Percentiles rank a stretch among this genome's conserved stretches.
These are phyloP conservation scores for Xylaria arbuscula DNA, from an alignment of 2,329 filamentous ascomycete genomes.

Conservation along the genomic window DNA sequence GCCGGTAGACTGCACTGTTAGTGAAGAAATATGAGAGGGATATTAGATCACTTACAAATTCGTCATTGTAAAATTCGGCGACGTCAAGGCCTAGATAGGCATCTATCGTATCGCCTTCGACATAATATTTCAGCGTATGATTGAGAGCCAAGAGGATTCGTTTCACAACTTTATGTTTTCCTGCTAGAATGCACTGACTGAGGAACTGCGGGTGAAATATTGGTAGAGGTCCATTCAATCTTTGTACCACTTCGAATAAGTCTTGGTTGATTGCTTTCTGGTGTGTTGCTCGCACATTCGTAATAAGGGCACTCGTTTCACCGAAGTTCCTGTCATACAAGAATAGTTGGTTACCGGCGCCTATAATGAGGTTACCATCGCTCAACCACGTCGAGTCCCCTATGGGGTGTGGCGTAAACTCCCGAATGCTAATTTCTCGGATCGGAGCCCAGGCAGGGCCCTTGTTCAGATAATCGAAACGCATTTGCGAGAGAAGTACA, in stretches of 20 bases:
- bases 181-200: constrained; percentile 84
- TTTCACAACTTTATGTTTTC: constrained; percentile 78
- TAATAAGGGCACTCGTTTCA: constrained; percentile 68
- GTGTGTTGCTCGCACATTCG: constrained; percentile 61
- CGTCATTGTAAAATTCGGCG: constrained; percentile 66
- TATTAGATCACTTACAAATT: constrained; percentile 47
- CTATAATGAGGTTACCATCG: constrained; percentile 85
- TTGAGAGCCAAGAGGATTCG: constrained; percentile 77
- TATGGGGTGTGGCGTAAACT: constrained; percentile 88
- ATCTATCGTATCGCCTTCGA: constrained; percentile 83
- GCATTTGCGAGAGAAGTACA: constrained; percentile 83
- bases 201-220: constrained; percentile 93
- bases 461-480: constrained; percentile 90
- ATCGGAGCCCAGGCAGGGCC: constrained; percentile 91
- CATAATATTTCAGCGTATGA: constrained; percentile 82
- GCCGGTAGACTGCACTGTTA: constrained; percentile 40
- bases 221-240: constrained; percentile 87
- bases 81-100: constrained; percentile 75
- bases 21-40: constrained; percentile 1
- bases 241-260: constrained; percentile 83
- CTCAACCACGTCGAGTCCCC: constrained; percentile 93
- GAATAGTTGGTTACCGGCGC: constrained; percentile 91
- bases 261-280: constrained; percentile 67
- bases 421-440: constrained; percentile 81
- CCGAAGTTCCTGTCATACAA: constrained; percentile 82